Conservation (phyloP, 139 green algal species). For the Zygnema cylindricum region DNA sequence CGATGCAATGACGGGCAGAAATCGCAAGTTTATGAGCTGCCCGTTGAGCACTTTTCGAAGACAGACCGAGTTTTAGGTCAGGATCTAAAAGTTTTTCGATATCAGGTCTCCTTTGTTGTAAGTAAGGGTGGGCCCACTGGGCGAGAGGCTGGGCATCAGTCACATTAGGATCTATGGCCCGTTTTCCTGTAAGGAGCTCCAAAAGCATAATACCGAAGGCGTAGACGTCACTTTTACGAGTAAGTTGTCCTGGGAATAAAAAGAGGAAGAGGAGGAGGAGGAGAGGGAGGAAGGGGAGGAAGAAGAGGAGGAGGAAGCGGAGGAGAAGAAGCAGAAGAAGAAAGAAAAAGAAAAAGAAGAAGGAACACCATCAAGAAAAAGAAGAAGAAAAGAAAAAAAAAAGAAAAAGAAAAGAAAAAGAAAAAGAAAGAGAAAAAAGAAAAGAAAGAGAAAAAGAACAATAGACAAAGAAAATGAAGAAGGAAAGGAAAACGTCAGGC, state of each 20-base stretch:
- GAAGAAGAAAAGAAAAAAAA: too few relatives aligned
- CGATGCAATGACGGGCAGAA: not conserved
- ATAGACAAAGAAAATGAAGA: too few relatives aligned
- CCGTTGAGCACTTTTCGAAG: not conserved
- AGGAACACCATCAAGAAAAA: too few relatives aligned
- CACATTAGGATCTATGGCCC: not conserved
- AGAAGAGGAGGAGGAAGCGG: too few relatives aligned
- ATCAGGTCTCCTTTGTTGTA: not conserved
- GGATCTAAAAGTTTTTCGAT: not conserved
- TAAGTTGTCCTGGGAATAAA: not conserved
- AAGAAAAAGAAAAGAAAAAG: too few relatives aligned
- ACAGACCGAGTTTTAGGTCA: not conserved
- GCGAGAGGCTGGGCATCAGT: not conserved
- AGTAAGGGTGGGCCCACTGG: not conserved
- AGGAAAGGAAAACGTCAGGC: too few relatives aligned
- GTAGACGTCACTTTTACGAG: slow-evolving; percentile 12
- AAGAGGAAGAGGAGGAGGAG: not conserved
- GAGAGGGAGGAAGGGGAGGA: too few relatives aligned
- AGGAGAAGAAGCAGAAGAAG: too few relatives aligned
- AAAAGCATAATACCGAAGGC: slow-evolving; percentile 7
- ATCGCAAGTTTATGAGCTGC: not conserved
- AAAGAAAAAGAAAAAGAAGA: too few relatives aligned
- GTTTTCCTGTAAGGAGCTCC: not conserved
- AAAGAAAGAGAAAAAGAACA: too few relatives aligned
- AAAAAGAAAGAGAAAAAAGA: too few relatives aligned